Percentiles rank a stretch among this genome's conserved stretches.
Conservation (phyloP, 306 rosid genomes). For the Acmispon strigosus region DNA sequence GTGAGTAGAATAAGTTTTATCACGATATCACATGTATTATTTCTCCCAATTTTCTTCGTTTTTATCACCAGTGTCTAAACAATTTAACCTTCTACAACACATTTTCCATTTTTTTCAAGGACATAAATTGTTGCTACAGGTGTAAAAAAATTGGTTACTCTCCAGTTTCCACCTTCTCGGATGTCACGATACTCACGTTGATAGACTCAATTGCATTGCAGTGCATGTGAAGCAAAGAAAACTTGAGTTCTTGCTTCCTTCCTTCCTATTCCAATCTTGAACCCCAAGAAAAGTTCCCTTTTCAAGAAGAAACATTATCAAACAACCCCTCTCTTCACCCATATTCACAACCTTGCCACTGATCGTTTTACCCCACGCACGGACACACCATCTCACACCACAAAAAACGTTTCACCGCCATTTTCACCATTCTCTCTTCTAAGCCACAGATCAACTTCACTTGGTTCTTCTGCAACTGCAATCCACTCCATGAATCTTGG, state of each 20-base stretch:
- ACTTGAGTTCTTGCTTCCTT: neutral
- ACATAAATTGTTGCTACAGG: too few relatives aligned
- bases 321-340: neutral
- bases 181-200: too few relatives aligned
- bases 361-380: neutral
- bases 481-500: constrained; percentile 33
- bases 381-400: neutral
- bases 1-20: too few relatives aligned
- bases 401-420: constrained; percentile 1
- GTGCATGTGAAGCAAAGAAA: neutral
- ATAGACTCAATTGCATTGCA: too few relatives aligned
- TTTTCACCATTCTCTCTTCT: neutral
- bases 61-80: too few relatives aligned
- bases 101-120: too few relatives aligned
- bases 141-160: too few relatives aligned
- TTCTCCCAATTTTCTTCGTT: too few relatives aligned
- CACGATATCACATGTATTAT: too few relatives aligned
- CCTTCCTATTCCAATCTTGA: constrained; percentile 1
- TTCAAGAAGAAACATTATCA: neutral
- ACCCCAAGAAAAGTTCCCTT: neutral
- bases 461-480: too few relatives aligned
- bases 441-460: neutral
- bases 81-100: too few relatives aligned
- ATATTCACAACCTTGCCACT: neutral
- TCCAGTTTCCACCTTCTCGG: too few relatives aligned